Evolutionary conservation across 148 eudicot genomes (phyloP).

Genomic region (Beta vulgaris): DNA sequence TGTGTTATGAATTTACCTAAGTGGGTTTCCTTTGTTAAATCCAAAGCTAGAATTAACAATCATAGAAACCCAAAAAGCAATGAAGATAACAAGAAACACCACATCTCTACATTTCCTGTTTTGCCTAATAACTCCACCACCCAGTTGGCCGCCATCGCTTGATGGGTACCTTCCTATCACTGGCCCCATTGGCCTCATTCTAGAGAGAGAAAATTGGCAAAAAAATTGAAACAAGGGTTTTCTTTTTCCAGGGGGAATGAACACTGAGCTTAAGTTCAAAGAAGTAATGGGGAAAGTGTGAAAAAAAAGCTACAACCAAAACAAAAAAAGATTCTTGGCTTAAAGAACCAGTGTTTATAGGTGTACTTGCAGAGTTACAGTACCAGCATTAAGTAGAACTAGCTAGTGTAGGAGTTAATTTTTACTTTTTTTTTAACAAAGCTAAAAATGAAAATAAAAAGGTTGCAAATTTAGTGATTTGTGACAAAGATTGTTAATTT

Average conservation of each 20-base stretch:
- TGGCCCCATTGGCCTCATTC: constrained; percentile 69
- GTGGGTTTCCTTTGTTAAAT: constrained; percentile 86
- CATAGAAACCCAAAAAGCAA: constrained; percentile 93
- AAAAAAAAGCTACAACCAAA: constrained; percentile 9
- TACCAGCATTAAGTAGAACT: not conserved
- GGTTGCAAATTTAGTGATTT: constrained; percentile 10
- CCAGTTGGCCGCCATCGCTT: constrained; percentile 55
- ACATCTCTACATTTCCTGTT: constrained; percentile 92
- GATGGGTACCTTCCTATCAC: constrained; percentile 72
- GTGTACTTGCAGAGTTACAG: not conserved
- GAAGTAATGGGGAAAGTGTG: constrained; percentile 32
- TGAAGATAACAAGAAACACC: constrained; percentile 76
- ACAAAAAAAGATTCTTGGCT: constrained; percentile 24
- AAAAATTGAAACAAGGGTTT: constrained; percentile 13
- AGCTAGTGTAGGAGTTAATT: not conserved
- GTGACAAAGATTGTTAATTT: constrained; percentile 20
- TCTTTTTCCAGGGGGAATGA: too few relatives aligned
- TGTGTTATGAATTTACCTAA: constrained; percentile 45
- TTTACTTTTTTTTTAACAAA: not conserved
- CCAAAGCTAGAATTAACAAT: constrained; percentile 97
- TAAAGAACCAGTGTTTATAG: not conserved
- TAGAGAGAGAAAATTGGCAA: constrained; percentile 10
- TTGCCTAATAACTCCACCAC: constrained; percentile 68
- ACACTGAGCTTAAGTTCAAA: too few relatives aligned
- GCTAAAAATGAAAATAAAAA: not conserved